Evolutionary conservation across 2,329 filamentous ascomycete genomes (phyloP).

Genomic region (Nakataea oryzae): DNA sequence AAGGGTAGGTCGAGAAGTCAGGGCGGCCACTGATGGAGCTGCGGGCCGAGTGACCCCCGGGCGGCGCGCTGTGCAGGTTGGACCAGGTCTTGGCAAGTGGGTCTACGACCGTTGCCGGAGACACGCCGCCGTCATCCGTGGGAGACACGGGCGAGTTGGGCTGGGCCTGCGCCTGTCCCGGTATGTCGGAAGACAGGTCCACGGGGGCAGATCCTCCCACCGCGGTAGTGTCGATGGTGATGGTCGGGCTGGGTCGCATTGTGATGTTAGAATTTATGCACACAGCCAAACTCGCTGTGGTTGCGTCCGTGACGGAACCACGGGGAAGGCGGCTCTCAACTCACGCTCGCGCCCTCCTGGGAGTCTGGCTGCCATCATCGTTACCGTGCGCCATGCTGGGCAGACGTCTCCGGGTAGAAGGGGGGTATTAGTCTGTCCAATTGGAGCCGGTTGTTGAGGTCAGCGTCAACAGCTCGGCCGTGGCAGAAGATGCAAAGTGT

Average conservation of each 20-base stretch:
- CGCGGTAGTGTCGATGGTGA: slow-evolving; percentile 42
- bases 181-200: slow-evolving; percentile 19
- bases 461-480: slow-evolving; percentile 3
- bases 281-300: not conserved
- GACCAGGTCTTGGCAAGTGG: slow-evolving; percentile 16
- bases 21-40: slow-evolving; percentile 13
- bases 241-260: slow-evolving; percentile 32
- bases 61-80: too few relatives aligned
- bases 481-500: not conserved
- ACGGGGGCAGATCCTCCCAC: slow-evolving; percentile 15
- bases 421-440: not conserved
- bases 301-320: not conserved
- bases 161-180: slow-evolving; percentile 9
- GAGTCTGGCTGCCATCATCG: not conserved
- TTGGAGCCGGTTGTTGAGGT: not conserved
- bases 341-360: slow-evolving; percentile 3
- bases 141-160: slow-evolving; percentile 22
- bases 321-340: not conserved
- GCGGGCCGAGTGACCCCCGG: slow-evolving; percentile 3
- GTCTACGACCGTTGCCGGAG: slow-evolving; percentile 24
- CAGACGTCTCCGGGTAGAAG: not conserved
- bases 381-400: not conserved
- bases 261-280: slow-evolving; percentile 7
- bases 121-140: slow-evolving; percentile 27
- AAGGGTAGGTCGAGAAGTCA: slow-evolving; percentile 43